Evolutionary conservation across 106 monocot species (phyloP).

Genomic region (Phalaenopsis equestris): DNA sequence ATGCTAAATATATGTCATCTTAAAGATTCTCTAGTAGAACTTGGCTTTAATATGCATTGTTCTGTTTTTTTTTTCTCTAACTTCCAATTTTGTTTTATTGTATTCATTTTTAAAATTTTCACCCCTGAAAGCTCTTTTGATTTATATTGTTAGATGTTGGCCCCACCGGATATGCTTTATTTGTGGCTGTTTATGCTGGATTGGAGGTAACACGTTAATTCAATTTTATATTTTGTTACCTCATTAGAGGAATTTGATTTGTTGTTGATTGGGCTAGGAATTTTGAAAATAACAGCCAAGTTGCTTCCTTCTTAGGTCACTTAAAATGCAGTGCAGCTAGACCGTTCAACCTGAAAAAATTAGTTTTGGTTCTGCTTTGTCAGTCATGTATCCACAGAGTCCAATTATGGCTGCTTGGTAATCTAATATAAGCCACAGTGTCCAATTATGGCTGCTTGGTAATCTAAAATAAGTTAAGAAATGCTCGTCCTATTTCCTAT

Average conservation of each 20-base stretch:
- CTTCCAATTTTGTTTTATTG: background rate
- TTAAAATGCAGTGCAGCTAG: too few relatives aligned
- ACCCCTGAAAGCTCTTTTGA: background rate
- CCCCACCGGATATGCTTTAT: constrained; percentile 90
- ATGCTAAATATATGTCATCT: too few relatives aligned
- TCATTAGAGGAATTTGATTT: background rate
- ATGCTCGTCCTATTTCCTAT: background rate
- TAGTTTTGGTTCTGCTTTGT: too few relatives aligned
- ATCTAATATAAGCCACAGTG: too few relatives aligned
- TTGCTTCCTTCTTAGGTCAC: too few relatives aligned
- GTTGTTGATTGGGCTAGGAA: background rate
- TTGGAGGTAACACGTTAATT: constrained; percentile 51
- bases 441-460: too few relatives aligned
- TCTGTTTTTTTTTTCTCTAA: background rate
- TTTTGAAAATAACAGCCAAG: too few relatives aligned
- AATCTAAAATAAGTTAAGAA: too few relatives aligned
- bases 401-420: too few relatives aligned
- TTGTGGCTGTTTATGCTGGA: constrained; percentile 84
- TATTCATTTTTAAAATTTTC: background rate
- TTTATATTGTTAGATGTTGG: constrained; percentile 55
- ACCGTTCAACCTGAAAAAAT: too few relatives aligned
- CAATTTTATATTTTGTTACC: background rate
- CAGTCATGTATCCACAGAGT: too few relatives aligned
- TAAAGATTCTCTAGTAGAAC: background rate
- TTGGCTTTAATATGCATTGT: background rate